phyloP scores from a whole-genome alignment of 2,329 filamentous ascomycete genomes.

The Cyphellophora europaea region DNA sequence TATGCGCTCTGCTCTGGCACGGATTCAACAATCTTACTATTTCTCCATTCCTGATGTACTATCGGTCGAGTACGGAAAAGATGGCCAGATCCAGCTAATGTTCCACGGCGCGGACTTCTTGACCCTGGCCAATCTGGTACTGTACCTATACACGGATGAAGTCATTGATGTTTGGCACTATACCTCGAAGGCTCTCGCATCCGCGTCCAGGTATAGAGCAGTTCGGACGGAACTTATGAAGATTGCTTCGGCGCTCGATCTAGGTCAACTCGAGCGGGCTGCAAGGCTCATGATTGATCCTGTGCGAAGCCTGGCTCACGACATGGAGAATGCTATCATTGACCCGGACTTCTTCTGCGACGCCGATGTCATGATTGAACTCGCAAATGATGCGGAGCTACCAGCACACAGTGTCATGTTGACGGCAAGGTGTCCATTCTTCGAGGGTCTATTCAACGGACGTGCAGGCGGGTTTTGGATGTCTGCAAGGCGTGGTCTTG shows the following conservation, averaged over 20 bases:
- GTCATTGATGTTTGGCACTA: conserved; percentile 82
- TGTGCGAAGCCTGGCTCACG: conserved; percentile 53
- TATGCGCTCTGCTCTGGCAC: conserved; percentile 52
- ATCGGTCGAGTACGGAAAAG: conserved; percentile 42
- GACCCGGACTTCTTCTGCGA: conserved; percentile 66
- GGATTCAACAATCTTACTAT: conserved; percentile 45
- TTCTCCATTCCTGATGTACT: conserved; percentile 53
- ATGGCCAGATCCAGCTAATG: conserved; percentile 49
- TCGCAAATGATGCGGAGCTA: conserved; percentile 61
- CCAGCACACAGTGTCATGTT: conserved; percentile 69
- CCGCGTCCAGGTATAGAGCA: conserved; percentile 67
- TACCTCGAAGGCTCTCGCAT: conserved; percentile 53
- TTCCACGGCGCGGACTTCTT: conserved; percentile 67
- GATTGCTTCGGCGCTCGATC: conserved; percentile 60
- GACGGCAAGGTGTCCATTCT: conserved; percentile 83
- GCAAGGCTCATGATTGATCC: conserved; percentile 65
- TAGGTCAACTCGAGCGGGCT: conserved; percentile 65
- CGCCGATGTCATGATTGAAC: conserved; percentile 68
- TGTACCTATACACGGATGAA: conserved; percentile 73
- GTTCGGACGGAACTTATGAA: conserved; percentile 82
- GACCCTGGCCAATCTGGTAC: conserved; percentile 66
- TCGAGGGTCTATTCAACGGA: conserved; percentile 81
- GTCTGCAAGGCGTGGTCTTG: conserved; percentile 51
- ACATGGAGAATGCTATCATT: conserved; percentile 61
- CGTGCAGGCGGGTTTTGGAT: conserved; percentile 80